Percentiles rank a stretch among this genome's conserved stretches.
Conservation (phyloP, 2,329 filamentous ascomycete species). For the Elsinoe fawcettii region DNA sequence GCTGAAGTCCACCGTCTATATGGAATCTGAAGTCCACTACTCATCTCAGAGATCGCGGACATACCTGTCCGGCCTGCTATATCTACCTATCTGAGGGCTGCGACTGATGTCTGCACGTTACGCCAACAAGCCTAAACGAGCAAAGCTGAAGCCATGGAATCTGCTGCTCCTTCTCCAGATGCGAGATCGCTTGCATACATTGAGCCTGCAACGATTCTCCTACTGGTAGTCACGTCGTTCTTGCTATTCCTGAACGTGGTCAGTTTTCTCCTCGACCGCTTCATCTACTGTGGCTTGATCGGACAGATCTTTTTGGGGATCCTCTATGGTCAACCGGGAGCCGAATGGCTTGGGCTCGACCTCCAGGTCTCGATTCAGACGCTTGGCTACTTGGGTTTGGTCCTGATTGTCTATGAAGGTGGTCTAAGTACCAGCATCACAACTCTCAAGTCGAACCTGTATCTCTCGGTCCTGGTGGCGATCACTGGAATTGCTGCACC, state of each 20-base stretch:
- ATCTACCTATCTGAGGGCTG: background rate
- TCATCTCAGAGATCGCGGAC: background rate
- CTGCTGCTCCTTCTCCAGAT: background rate
- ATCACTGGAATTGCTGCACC: constrained; percentile 57
- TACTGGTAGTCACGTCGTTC: constrained; percentile 56
- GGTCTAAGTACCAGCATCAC: constrained; percentile 50
- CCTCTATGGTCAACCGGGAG: constrained; percentile 60
- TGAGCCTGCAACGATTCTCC: constrained; percentile 40
- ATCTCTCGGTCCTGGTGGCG: constrained; percentile 55
- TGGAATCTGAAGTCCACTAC: constrained; percentile 6
- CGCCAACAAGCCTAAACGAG: background rate
- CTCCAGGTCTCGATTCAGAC: constrained; percentile 52
- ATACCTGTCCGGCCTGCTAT: background rate
- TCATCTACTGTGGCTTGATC: constrained; percentile 62
- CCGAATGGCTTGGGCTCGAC: constrained; percentile 48
- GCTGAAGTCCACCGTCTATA: background rate
- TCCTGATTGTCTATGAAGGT: constrained; percentile 65
- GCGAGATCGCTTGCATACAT: constrained; percentile 12
- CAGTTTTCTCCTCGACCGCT: constrained; percentile 50
- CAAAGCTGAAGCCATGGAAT: background rate
- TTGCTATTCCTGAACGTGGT: constrained; percentile 54
- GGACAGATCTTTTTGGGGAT: constrained; percentile 66
- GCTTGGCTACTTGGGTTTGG: constrained; percentile 65
- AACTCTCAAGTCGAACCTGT: constrained; percentile 52
- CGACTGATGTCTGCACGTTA: background rate